These are phyloP conservation scores for Puya raimondii DNA, from an alignment of 176 grass and related monocot genomes.

Conservation along the genomic window DNA sequence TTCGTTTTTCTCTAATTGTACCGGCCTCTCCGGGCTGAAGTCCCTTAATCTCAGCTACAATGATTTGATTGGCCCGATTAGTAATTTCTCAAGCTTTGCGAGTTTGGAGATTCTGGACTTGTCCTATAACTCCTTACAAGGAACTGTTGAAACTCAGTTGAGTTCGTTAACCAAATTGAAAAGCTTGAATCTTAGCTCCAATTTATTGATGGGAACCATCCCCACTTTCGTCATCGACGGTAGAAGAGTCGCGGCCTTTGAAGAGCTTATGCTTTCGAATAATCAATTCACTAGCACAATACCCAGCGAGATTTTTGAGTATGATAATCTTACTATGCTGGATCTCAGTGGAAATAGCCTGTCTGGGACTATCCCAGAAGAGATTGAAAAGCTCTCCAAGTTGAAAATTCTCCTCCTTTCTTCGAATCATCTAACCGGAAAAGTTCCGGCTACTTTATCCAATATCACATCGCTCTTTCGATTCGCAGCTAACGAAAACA, in stretches of 20 bases:
- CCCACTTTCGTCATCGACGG: conserved; percentile 8
- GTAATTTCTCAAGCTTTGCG: conserved; percentile 23
- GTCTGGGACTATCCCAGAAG: conserved; percentile 1
- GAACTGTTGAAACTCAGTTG: conserved; percentile 13
- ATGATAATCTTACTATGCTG: too few relatives aligned
- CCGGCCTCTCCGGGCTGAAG: conserved; percentile 9
- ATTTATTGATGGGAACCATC: conserved; percentile 16
- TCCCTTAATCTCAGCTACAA: conserved; percentile 46
- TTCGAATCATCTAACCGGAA: conserved; percentile 23
- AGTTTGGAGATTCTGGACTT: conserved; percentile 53
- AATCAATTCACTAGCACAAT: conserved; percentile 27
- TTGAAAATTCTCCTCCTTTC: conserved; percentile 43
- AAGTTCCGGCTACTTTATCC: conserved; percentile 21
- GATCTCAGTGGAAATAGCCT: too few relatives aligned
- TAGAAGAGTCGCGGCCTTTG: not conserved
- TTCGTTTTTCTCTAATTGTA: conserved; percentile 30
- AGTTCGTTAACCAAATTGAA: conserved; percentile 15
- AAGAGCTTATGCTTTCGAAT: conserved; percentile 36
- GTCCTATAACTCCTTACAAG: conserved; percentile 24
- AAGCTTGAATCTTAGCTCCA: conserved; percentile 48
- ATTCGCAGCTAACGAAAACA: conserved; percentile 61
- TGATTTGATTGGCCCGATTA: not conserved
- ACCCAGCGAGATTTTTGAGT: not conserved
- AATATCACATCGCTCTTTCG: conserved; percentile 5
- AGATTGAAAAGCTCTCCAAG: conserved; percentile 24